phyloP scores from a whole-genome alignment of 345 rosid genomes.

The Aethionema arabicum region DNA sequence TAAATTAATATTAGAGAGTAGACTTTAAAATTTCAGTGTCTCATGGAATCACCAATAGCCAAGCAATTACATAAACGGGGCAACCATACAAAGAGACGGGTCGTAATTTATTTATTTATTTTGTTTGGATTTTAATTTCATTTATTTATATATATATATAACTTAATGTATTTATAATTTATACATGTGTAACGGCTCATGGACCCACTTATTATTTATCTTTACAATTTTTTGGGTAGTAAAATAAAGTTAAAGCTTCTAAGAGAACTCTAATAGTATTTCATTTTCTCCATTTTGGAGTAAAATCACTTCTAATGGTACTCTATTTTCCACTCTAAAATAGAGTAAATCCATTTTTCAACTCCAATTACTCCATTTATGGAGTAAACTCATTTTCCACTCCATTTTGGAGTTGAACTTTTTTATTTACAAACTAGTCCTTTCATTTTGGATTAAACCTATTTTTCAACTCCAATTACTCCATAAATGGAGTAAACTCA shows the following conservation, averaged over 20 bases:
- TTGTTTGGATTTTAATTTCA: slow-evolving; percentile 10
- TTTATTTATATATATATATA: not conserved
- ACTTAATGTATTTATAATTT: slow-evolving; percentile 4
- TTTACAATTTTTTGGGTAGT: not conserved
- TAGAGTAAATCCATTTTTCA: too few species aligned
- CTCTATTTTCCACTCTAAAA: too few species aligned
- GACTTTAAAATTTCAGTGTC: slow-evolving; percentile 53
- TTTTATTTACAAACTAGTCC: too few species aligned
- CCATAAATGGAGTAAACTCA: too few species aligned
- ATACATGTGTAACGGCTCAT: slow-evolving; percentile 18
- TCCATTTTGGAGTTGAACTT: too few species aligned
- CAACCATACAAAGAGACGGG: slow-evolving; percentile 40
- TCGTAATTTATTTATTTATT: slow-evolving; percentile 17
- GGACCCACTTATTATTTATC: slow-evolving; percentile 23
- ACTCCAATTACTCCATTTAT: too few species aligned
- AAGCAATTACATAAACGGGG: slow-evolving; percentile 42
- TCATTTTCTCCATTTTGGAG: too few species aligned
- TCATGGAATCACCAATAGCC: slow-evolving; percentile 60
- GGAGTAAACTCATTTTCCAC: too few species aligned
- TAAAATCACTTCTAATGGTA: too few species aligned
- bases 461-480: too few species aligned
- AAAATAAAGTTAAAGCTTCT: slow-evolving; percentile 18
- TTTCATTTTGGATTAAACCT: too few species aligned
- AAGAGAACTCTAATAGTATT: too few species aligned
- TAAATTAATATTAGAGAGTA: slow-evolving; percentile 26